These are phyloP conservation scores for Deakozyma indianensis DNA, from an alignment of 805 yeast genomes.

Conservation along the genomic window DNA sequence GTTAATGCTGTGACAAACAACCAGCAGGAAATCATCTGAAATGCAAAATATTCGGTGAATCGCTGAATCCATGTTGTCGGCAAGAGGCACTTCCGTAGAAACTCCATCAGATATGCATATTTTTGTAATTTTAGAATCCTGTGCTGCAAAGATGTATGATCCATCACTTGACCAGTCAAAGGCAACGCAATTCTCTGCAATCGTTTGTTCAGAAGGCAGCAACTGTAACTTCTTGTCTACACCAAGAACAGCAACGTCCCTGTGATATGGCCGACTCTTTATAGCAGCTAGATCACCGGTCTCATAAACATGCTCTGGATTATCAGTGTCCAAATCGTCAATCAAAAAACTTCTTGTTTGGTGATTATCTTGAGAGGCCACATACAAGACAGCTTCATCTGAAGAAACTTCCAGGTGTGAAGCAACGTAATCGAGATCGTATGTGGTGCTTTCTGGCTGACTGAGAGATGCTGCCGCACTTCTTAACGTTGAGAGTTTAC, in stretches of 20 bases:
- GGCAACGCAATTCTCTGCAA: constrained; percentile 5
- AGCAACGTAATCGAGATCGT: background rate
- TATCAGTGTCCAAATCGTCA: background rate
- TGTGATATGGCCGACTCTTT: background rate
- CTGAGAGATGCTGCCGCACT: background rate
- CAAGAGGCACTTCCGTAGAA: background rate
- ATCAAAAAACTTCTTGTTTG: background rate
- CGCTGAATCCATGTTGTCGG: background rate
- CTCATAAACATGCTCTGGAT: background rate
- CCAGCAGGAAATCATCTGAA: background rate
- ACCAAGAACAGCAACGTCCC: background rate
- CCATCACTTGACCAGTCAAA: constrained; percentile 18
- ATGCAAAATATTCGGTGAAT: background rate
- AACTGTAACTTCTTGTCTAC: background rate
- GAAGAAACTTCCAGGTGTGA: constrained; percentile 1
- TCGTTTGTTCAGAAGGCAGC: background rate
- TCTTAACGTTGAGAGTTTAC: background rate
- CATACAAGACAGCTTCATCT: background rate
- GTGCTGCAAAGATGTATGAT: constrained; percentile 12
- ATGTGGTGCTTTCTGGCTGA: background rate
- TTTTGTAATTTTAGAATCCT: background rate
- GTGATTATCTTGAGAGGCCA: background rate
- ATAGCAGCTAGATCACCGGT: background rate
- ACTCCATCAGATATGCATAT: background rate
- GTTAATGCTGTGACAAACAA: background rate